Evolutionary conservation across 306 rosid genomes (phyloP).

Genomic region (Castanospermum australe): DNA sequence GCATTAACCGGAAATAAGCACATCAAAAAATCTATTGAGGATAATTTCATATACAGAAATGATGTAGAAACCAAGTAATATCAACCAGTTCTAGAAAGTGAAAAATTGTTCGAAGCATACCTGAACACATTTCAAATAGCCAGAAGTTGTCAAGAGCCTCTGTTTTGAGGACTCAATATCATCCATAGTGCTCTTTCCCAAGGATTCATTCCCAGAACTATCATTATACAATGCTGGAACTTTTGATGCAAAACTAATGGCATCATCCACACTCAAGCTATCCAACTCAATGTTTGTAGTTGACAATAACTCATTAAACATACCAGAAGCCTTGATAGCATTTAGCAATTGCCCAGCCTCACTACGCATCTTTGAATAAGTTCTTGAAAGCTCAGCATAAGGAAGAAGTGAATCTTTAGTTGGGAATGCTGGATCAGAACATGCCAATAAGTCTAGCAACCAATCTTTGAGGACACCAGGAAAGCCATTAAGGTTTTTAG

Average conservation of each 20-base stretch:
- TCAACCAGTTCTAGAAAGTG: conserved; percentile 13
- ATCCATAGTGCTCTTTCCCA: conserved; percentile 56
- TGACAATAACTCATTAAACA: conserved; percentile 50
- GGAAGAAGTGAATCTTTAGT: conserved; percentile 84
- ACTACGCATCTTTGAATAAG: conserved; percentile 88
- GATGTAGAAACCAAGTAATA: conserved; percentile 1
- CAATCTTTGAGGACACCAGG: conserved; percentile 57
- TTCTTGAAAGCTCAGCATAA: conserved; percentile 87
- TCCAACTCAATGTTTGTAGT: conserved; percentile 57
- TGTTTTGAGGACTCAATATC: conserved; percentile 84
- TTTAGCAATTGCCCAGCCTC: conserved; percentile 78
- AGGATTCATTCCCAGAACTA: conserved; percentile 44
- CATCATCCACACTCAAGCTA: conserved; percentile 77
- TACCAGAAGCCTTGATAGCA: conserved; percentile 56
- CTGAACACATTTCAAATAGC: conserved; percentile 98
- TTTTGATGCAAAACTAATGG: conserved; percentile 81
- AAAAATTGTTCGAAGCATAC: conserved; percentile 40
- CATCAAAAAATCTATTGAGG: conserved; percentile 9
- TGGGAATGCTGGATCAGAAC: conserved; percentile 85
- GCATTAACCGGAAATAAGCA: conserved; percentile 32
- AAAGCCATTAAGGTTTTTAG: conserved; percentile 36
- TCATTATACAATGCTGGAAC: conserved; percentile 57
- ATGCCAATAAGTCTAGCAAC: conserved; percentile 83
- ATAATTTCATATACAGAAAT: neutral
- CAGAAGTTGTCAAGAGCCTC: conserved; percentile 84